Conservation (phyloP, 169 alveolate species). For the Plasmodium fragile region DNA sequence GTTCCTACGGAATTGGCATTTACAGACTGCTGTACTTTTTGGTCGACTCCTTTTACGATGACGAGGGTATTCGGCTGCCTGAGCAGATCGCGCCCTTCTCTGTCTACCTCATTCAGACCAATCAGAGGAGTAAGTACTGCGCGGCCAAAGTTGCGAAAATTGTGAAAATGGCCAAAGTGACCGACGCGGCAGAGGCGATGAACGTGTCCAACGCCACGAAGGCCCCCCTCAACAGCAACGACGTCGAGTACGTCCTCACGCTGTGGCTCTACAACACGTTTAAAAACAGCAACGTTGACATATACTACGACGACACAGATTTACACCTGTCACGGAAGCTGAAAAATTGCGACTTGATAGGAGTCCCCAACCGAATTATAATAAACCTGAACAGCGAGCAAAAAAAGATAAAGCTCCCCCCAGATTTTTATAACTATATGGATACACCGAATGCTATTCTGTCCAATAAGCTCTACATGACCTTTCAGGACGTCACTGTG, state of each 20-base stretch:
- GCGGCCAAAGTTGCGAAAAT: slow-evolving; percentile 14
- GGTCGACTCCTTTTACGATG: slow-evolving; percentile 50
- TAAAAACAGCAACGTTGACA: slow-evolving; percentile 32
- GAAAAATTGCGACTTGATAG: slow-evolving; percentile 66
- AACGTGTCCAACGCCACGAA: not conserved
- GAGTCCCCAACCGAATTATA: slow-evolving; percentile 53
- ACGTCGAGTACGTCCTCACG: slow-evolving; percentile 42
- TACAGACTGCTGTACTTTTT: slow-evolving; percentile 36
- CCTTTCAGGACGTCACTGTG: slow-evolving; percentile 23
- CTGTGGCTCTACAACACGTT: slow-evolving; percentile 25
- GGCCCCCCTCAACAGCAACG: slow-evolving; percentile 37
- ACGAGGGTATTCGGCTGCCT: slow-evolving; percentile 44
- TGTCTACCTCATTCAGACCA: slow-evolving; percentile 40
- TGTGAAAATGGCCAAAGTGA: not conserved
- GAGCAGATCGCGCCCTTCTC: slow-evolving; percentile 40
- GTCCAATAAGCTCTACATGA: slow-evolving; percentile 22
- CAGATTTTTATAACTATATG: slow-evolving; percentile 43
- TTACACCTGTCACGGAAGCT: slow-evolving; percentile 58
- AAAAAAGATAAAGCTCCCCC: slow-evolving; percentile 37
- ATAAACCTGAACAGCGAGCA: slow-evolving; percentile 36
- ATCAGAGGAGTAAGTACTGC: slow-evolving; percentile 51
- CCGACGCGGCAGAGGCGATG: not conserved
- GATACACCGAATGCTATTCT: slow-evolving; percentile 13
- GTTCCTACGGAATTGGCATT: slow-evolving; percentile 69
- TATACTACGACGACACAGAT: slow-evolving; percentile 54